These are phyloP conservation scores for Talaromyces thailandensis DNA, from an alignment of 495 filamentous ascomycete genomes.

Conservation along the genomic window DNA sequence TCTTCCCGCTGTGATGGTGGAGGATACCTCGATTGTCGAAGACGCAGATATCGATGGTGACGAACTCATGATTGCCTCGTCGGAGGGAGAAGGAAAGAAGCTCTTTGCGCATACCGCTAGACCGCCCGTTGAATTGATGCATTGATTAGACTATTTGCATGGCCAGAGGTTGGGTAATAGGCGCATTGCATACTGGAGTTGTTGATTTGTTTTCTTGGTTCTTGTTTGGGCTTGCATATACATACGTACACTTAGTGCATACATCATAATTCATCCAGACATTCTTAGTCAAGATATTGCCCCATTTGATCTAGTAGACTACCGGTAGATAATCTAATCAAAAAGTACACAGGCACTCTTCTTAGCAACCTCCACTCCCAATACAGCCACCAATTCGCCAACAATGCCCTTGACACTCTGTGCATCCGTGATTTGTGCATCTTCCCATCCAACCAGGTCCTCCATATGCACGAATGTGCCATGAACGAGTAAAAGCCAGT, in stretches of 20 bases:
- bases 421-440: conserved; percentile 41
- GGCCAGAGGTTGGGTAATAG: background rate
- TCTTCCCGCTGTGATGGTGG: conserved; percentile 82
- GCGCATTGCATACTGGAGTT: conserved; percentile 2
- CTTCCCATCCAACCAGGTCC: conserved; percentile 61
- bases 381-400: conserved; percentile 65
- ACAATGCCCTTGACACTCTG: conserved; percentile 54
- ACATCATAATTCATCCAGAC: background rate
- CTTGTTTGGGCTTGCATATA: background rate
- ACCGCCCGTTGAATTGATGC: conserved; percentile 89
- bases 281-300: background rate
- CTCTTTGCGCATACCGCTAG: conserved; percentile 67
- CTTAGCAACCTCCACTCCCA: conserved; percentile 59
- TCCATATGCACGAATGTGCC: conserved; percentile 34
- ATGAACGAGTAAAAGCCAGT: conserved; percentile 39
- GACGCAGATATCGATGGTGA: conserved; percentile 30
- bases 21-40: conserved; percentile 67
- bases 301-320: background rate
- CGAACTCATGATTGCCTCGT: conserved; percentile 28
- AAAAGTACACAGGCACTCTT: conserved; percentile 39
- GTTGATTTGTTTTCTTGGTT: background rate
- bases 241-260: background rate
- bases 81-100: conserved; percentile 36
- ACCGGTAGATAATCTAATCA: background rate
- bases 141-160: conserved; percentile 14